Conservation (phyloP, 495 filamentous ascomycete genomes). For the Beverwykella pulmonaria region DNA sequence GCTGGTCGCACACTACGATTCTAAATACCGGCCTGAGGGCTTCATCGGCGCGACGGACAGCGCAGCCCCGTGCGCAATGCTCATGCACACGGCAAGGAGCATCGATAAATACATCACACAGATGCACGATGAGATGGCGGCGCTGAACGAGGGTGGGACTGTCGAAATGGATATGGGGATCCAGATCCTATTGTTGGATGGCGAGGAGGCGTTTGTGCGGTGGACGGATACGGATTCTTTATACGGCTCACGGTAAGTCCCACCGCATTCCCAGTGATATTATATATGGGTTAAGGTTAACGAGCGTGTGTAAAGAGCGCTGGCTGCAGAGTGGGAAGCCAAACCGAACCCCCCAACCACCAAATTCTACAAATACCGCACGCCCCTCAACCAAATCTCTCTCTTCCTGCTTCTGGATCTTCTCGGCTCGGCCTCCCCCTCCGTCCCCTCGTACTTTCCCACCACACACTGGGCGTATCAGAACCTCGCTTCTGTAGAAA, state of each 20-base stretch:
- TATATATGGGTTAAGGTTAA: too few species aligned
- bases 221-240: slow-evolving; percentile 83
- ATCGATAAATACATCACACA: slow-evolving; percentile 62
- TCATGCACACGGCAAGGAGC: slow-evolving; percentile 71
- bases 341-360: slow-evolving; percentile 60
- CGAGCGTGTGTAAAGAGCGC: too few species aligned
- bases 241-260: slow-evolving; percentile 73
- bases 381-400: slow-evolving; percentile 72
- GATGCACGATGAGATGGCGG: slow-evolving; percentile 76
- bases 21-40: slow-evolving; percentile 74
- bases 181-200: slow-evolving; percentile 88
- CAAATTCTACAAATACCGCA: slow-evolving; percentile 67
- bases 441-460: slow-evolving; percentile 76
- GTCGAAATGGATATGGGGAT: slow-evolving; percentile 70
- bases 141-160: slow-evolving; percentile 52
- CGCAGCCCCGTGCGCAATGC: slow-evolving; percentile 88
- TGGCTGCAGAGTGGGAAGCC: slow-evolving; percentile 75
- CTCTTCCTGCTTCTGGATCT: slow-evolving; percentile 94
- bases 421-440: slow-evolving; percentile 70
- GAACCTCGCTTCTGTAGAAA: slow-evolving; percentile 67
- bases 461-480: slow-evolving; percentile 94
- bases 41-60: slow-evolving; percentile 96
- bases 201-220: slow-evolving; percentile 83
- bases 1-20: slow-evolving; percentile 94
- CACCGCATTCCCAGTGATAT: too few species aligned